Percentiles rank a stretch among this genome's conserved stretches.
These are phyloP conservation scores for Aegilops longissima DNA, from an alignment of 176 grass and related monocot genomes.

Conservation along the genomic window DNA sequence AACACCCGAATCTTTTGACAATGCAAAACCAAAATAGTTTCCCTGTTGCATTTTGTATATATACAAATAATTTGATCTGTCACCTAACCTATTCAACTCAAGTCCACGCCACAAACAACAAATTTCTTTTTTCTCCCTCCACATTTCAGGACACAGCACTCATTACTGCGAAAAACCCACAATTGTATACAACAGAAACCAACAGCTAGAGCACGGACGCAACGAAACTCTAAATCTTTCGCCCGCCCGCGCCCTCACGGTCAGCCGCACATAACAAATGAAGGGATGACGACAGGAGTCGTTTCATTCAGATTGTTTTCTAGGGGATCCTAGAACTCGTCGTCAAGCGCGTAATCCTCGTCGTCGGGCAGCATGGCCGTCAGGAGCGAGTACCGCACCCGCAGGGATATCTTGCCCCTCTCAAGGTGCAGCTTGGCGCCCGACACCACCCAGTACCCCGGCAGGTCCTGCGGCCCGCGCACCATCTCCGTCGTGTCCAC, in stretches of 20 bases:
- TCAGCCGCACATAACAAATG: slow-evolving; percentile 10
- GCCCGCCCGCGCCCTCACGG: background rate
- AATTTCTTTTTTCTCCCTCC: background rate
- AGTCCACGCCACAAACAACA: slow-evolving; percentile 2
- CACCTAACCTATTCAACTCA: slow-evolving; percentile 4
- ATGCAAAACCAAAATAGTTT: background rate
- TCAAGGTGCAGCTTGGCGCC: slow-evolving; percentile 86
- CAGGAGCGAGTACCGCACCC: slow-evolving; percentile 77
- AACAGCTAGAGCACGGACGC: background rate
- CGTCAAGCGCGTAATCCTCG: slow-evolving; percentile 47
- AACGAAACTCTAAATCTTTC: background rate
- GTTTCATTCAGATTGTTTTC: background rate
- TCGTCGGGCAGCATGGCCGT: slow-evolving; percentile 69
- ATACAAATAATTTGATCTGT: slow-evolving; percentile 2
- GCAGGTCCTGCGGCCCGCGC: slow-evolving; percentile 81
- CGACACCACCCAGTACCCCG: slow-evolving; percentile 93
- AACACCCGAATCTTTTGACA: background rate
- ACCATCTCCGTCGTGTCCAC: slow-evolving; percentile 82
- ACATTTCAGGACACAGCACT: background rate
- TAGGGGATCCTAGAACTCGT: slow-evolving; percentile 34
- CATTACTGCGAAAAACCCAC: background rate
- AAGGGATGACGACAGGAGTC: background rate
- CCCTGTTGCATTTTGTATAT: background rate
- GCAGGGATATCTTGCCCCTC: slow-evolving; percentile 83
- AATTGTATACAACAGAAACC: background rate